Conservation (phyloP, 441 rosid genomes). For the Jatropha podagrica region DNA sequence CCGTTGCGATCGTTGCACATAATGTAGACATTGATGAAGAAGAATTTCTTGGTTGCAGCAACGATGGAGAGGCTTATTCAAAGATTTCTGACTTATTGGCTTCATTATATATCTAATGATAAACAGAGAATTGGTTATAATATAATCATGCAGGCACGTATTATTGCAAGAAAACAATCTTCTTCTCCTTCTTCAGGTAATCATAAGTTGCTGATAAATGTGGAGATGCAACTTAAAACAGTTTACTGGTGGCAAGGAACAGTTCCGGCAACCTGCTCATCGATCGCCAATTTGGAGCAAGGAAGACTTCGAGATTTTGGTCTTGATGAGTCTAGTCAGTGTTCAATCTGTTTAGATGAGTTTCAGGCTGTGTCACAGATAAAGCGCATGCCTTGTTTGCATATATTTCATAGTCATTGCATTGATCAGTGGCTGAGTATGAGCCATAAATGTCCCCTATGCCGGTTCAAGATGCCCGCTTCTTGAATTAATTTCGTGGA, state of each 20-base stretch:
- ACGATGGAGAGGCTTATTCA: conserved; percentile 9
- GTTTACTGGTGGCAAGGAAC: conserved; percentile 18
- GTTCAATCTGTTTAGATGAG: conserved; percentile 20
- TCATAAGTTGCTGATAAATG: conserved; percentile 10
- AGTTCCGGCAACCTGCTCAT: neutral
- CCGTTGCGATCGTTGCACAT: neutral
- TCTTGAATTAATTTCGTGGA: neutral
- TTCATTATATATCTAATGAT: conserved; percentile 11
- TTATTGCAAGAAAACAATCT: conserved; percentile 5
- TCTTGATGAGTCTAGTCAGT: neutral
- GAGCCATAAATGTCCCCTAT: conserved; percentile 5
- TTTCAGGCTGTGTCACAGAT: neutral
- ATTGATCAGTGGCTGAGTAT: conserved; percentile 19
- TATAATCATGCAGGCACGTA: conserved; percentile 12
- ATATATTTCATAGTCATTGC: conserved; percentile 10
- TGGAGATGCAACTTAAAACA: conserved; percentile 7
- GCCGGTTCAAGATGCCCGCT: conserved; percentile 11
- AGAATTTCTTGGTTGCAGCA: conserved; percentile 1
- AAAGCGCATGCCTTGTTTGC: conserved; percentile 17
- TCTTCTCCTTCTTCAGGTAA: neutral
- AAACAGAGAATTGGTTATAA: neutral
- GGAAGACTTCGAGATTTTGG: neutral
- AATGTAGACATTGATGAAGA: conserved; percentile 10
- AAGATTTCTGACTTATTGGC: conserved; percentile 12
- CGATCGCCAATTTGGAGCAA: neutral